Conservation (phyloP, 805 yeast species). For the Lipomyces orientalis region DNA sequence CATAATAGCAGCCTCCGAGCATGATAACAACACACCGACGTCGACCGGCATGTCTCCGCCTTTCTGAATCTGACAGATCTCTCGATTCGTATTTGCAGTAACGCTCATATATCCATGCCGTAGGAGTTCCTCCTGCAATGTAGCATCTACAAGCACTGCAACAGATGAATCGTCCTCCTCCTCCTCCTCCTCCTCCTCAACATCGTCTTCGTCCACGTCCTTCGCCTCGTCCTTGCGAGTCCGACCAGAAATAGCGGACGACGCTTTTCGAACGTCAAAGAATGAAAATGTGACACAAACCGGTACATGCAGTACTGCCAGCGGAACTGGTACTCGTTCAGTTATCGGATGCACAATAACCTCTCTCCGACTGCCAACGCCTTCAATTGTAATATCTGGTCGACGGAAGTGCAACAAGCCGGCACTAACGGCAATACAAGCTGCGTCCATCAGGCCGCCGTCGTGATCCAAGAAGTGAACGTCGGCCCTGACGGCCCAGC, state of each 20-base stretch:
- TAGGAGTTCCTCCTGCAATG: slow-evolving; percentile 73
- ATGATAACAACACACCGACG: slow-evolving; percentile 67
- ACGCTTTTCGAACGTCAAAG: slow-evolving; percentile 47
- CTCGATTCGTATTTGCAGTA: slow-evolving; percentile 87
- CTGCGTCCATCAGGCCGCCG: slow-evolving; percentile 90
- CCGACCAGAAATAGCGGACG: slow-evolving; percentile 2
- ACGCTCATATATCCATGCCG: slow-evolving; percentile 82
- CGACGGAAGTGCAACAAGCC: slow-evolving; percentile 81
- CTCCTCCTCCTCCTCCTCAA: slow-evolving; percentile 31
- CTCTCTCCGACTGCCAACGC: slow-evolving; percentile 39
- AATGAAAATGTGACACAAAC: slow-evolving; percentile 89
- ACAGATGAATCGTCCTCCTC: slow-evolving; percentile 42
- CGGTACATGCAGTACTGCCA: slow-evolving; percentile 87
- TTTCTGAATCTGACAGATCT: slow-evolving; percentile 85
- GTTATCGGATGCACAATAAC: slow-evolving; percentile 66
- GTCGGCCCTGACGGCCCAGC: slow-evolving; percentile 92
- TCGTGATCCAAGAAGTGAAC: slow-evolving; percentile 87
- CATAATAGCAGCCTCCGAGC: slow-evolving; percentile 67
- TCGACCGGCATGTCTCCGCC: slow-evolving; percentile 86
- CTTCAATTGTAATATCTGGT: slow-evolving; percentile 76
- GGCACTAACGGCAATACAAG: slow-evolving; percentile 88
- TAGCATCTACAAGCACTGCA: slow-evolving; percentile 70
- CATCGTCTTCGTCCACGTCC: slow-evolving; percentile 25
- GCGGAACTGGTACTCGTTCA: slow-evolving; percentile 85
- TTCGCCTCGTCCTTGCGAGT: background rate